Conservation (phyloP, 2,329 filamentous ascomycete species). For the Esteya vermicola region DNA sequence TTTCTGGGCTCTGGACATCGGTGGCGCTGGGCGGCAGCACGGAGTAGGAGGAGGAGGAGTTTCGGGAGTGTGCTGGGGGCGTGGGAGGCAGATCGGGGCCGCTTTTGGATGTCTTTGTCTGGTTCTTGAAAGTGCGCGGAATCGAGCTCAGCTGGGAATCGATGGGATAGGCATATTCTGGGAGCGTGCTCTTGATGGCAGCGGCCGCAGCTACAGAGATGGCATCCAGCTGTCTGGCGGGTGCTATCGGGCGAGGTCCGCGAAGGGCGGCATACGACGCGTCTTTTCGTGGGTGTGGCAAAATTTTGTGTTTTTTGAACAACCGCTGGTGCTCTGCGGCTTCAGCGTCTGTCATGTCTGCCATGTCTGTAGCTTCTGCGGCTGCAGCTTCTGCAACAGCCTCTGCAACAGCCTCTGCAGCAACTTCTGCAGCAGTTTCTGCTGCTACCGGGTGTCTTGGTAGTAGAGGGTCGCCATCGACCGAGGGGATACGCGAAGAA, state of each 20-base stretch:
- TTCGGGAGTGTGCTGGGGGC: conserved; percentile 45
- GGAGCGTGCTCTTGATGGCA: conserved; percentile 15
- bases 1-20: conserved; percentile 21
- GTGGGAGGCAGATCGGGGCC: conserved; percentile 45
- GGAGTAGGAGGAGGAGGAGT: conserved; percentile 37
- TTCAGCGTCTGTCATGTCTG: no score
- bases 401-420: no score
- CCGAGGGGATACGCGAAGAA: neutral
- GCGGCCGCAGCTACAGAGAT: conserved; percentile 4
- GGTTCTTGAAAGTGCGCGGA: conserved; percentile 25
- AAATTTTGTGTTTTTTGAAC: conserved; percentile 24
- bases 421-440: no score
- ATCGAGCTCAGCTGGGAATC: conserved; percentile 22
- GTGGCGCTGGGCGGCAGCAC: conserved; percentile 27
- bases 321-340: conserved; percentile 3
- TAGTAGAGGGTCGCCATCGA: neutral
- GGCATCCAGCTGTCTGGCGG: conserved; percentile 11
- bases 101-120: conserved; percentile 25
- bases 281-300: conserved; percentile 22
- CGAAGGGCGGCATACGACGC: conserved; percentile 8
- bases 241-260: conserved; percentile 4
- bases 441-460: no score
- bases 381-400: no score
- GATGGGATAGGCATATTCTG: conserved; percentile 6
- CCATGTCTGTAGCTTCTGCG: no score